Evolutionary conservation across 148 eudicot species (phyloP).

Genomic region (Vaccinium vitisidaea): DNA sequence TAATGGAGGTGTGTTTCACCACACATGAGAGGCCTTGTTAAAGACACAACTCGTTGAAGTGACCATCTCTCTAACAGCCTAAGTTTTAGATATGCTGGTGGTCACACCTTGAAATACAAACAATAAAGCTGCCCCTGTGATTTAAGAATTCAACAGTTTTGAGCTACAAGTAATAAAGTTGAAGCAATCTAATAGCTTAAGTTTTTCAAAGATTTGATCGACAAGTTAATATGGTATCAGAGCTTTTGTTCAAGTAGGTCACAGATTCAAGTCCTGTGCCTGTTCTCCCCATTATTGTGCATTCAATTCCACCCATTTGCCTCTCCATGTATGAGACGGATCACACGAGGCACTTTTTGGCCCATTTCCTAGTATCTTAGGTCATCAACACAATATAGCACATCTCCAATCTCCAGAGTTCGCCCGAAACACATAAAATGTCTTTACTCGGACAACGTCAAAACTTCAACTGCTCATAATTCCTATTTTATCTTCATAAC

Average conservation of each 20-base stretch:
- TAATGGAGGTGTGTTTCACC: neutral
- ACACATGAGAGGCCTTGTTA: neutral
- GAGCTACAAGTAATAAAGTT: no score
- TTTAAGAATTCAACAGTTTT: no score
- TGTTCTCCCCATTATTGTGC: neutral
- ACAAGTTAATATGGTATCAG: no score
- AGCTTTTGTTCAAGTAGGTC: no score
- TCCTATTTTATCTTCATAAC: neutral
- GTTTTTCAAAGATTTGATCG: no score
- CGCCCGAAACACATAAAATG: neutral
- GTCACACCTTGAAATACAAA: neutral
- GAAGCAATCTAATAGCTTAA: no score
- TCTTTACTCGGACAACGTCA: neutral
- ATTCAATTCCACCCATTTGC: neutral
- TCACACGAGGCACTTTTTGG: neutral
- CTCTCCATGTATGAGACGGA: no score
- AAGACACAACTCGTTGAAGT: neutral
- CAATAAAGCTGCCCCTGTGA: neutral
- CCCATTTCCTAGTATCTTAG: neutral
- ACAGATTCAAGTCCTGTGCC: no score
- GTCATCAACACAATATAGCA: neutral
- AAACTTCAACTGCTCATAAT: neutral
- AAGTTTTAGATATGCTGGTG: neutral
- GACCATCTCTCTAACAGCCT: neutral
- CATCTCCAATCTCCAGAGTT: neutral